Evolutionary conservation across 2,329 filamentous ascomycete species (phyloP), one percentile per base, ranked within the genome.

Genomic region (Colletotrichum chlorophyti): DNA sequence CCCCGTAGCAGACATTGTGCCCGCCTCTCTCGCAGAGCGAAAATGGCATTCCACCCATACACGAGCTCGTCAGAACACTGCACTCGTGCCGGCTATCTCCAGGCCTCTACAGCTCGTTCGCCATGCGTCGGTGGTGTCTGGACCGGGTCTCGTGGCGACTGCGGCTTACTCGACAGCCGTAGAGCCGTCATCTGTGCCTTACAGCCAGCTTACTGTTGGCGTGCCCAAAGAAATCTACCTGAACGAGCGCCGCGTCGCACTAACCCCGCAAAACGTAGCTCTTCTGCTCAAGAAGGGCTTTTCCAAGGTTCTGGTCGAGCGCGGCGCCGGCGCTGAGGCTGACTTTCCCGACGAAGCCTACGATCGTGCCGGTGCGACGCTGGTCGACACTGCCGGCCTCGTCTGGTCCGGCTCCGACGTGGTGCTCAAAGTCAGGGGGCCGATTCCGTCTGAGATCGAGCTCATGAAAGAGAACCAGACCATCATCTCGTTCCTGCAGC

Each of bases 261-360:
- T 96, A 53, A 94, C 91, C 0, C 93, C 93, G 1, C 86, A 91
- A 63, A 96, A 96, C 76, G 91, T 93, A 14, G 83, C 88, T 2
- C 77, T 96, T 1, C 77, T 97, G 1, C 84, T 93, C 62, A 96
- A 96, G 72, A 96, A 96, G 72, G 93, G 92, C 29, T 95, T 92
- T 71, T 82, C 81, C 29, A 85, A 86, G 61, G 84, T 97, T 21
- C 76, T 96, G 3, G 83, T 97, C 32, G 91, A 96, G 76, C 85
- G 86, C 17, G 91, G 91, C 32, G 92, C 92, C n/a, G 93, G 93
- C 9, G 79, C 82, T 43, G 82, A 86, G 62, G 91, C 93, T 37
- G 89, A 92, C 58, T 93, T 96, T 66, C 83, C 83, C 3, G 91
- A 96, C 63, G 80, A 87, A 34, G 91, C 87, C 29, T 96, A 96